Conservation (phyloP, 345 rosid species). For the Triadica sebifera region DNA sequence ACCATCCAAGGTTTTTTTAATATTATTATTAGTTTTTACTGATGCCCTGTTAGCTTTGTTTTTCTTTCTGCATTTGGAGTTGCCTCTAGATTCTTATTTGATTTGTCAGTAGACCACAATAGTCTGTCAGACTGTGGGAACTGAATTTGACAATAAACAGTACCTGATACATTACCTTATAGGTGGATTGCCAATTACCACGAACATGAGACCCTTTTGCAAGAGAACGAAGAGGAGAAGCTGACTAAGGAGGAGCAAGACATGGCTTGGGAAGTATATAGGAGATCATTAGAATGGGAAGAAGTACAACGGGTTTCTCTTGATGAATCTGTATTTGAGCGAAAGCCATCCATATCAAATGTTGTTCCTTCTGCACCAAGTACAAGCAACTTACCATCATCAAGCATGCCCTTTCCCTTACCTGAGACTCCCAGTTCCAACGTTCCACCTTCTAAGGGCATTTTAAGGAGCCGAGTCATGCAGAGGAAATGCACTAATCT, state of each 20-base stretch:
- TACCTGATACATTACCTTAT: conserved; percentile 17
- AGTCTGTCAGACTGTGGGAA: neutral
- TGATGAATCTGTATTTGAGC: conserved; percentile 48
- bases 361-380: conserved; percentile 35
- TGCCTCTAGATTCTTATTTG: neutral
- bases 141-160: neutral
- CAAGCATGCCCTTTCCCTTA: conserved; percentile 7
- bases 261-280: conserved; percentile 97
- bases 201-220: conserved; percentile 94
- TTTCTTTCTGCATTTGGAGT: conserved; percentile 2
- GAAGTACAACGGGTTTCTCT: conserved; percentile 76
- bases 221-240: conserved; percentile 98
- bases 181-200: conserved; percentile 95
- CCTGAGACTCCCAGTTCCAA: conserved; percentile 1
- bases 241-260: conserved; percentile 98
- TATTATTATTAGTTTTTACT: neutral
- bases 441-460: conserved; percentile 29
- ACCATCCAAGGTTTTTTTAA: conserved; percentile 59
- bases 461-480: conserved; percentile 49
- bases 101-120: neutral
- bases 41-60: no score
- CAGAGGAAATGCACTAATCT: conserved; percentile 76
- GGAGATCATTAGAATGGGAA: conserved; percentile 74
- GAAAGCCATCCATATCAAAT: conserved; percentile 37
- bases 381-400: conserved; percentile 14